Percentiles rank a stretch among this genome's conserved stretches.
Conservation (phyloP, 1,139 yeast genomes). For the Pichia sp. region DNA sequence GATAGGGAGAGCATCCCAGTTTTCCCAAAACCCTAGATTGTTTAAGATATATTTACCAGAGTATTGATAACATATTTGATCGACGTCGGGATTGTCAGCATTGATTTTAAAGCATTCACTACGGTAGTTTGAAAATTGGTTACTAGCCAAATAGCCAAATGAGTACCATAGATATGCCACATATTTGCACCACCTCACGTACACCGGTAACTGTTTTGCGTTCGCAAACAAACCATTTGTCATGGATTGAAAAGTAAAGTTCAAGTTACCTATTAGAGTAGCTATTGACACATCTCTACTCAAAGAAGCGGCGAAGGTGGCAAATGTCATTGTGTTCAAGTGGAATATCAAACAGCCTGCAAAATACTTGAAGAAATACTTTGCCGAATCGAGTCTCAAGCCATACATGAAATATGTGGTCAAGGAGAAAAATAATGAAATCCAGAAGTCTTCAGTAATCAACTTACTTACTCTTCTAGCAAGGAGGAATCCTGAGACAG, state of each 20-base stretch:
- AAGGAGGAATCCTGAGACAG: conserved; percentile 60
- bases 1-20: conserved; percentile 70
- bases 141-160: conserved; percentile 63
- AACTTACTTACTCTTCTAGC: conserved; percentile 66
- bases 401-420: conserved; percentile 81
- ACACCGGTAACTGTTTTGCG: conserved; percentile 72
- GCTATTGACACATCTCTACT: conserved; percentile 64
- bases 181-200: conserved; percentile 80
- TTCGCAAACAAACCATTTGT: conserved; percentile 82
- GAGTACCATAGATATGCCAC: conserved; percentile 73
- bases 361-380: conserved; percentile 59
- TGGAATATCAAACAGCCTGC: conserved; percentile 53
- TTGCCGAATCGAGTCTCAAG: conserved; percentile 42
- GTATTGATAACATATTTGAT: conserved; percentile 29
- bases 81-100: conserved; percentile 30
- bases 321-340: conserved; percentile 51
- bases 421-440: conserved; percentile 53
- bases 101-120: conserved; percentile 34
- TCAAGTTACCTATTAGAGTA: conserved; percentile 56
- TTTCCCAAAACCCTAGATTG: conserved; percentile 55
- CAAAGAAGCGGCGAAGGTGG: conserved; percentile 53
- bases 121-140: conserved; percentile 55
- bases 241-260: conserved; percentile 68
- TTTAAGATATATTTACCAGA: conserved; percentile 50
- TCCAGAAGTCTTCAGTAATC: conserved; percentile 64